phyloP scores from a whole-genome alignment of 352 stramenopile genomes.

The Thraustochytrium striatum region DNA sequence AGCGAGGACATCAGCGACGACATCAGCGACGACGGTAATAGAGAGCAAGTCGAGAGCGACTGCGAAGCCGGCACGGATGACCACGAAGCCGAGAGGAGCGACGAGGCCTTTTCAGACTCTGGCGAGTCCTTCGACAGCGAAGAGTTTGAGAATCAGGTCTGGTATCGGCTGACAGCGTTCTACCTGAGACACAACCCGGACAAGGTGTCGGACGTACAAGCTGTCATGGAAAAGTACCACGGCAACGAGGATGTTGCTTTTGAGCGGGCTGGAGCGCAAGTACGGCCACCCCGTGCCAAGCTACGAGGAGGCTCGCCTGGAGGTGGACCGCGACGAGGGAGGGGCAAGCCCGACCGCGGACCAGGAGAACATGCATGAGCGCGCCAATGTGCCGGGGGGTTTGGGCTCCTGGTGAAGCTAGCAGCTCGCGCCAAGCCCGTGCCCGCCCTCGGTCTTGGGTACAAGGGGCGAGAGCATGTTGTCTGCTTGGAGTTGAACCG shows the following conservation, averaged over 20 bases:
- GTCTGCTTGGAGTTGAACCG: not conserved
- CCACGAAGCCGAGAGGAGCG: too few relatives aligned
- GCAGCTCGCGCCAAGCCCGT: not conserved
- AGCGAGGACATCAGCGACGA: too few relatives aligned
- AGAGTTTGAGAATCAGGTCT: not conserved
- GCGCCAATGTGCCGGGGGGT: not conserved
- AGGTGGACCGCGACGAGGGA: not conserved
- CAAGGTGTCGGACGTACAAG: not conserved
- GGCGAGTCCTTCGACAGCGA: too few relatives aligned
- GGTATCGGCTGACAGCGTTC: not conserved
- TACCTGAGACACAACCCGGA: slow-evolving; percentile 12
- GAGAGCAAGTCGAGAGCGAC: too few relatives aligned
- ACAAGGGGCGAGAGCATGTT: not conserved
- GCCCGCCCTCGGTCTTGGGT: not conserved
- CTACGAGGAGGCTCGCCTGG: not conserved
- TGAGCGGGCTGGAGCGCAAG: not conserved
- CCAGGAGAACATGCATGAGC: not conserved
- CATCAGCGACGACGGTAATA: too few relatives aligned
- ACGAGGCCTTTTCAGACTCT: too few relatives aligned
- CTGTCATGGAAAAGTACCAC: not conserved
- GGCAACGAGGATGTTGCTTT: not conserved
- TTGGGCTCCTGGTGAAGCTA: not conserved
- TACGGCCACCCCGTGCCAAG: not conserved
- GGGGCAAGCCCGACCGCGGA: not conserved
- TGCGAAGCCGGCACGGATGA: too few relatives aligned